Conservation (phyloP, 1,139 yeast species). For the Williopsis jadinii region DNA sequence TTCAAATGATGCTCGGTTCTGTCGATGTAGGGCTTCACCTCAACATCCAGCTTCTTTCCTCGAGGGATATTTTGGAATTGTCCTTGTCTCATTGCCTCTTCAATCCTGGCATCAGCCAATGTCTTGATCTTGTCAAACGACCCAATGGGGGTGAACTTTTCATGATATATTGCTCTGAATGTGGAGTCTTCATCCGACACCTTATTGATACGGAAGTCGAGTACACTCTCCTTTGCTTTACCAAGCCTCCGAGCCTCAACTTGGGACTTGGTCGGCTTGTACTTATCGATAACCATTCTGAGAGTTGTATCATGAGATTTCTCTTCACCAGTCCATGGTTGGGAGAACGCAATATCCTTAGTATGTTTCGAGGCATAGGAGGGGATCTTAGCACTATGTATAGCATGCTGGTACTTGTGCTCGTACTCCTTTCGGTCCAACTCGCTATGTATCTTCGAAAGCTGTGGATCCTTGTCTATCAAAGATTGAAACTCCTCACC, state of each 20-base stretch:
- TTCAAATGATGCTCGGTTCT: constrained; percentile 62
- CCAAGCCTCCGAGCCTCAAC: constrained; percentile 31
- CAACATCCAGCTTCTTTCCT: constrained; percentile 53
- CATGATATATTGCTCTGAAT: constrained; percentile 57
- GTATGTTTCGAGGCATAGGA: constrained; percentile 42
- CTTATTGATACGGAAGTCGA: constrained; percentile 55
- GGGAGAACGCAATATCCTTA: constrained; percentile 43
- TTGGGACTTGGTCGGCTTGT: constrained; percentile 36
- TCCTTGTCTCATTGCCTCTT: constrained; percentile 67
- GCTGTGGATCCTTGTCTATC: constrained; percentile 18
- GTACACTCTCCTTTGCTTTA: constrained; percentile 55
- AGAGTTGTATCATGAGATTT: constrained; percentile 40
- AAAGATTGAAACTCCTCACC: constrained; percentile 13
- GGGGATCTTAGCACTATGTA: constrained; percentile 36
- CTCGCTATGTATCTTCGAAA: constrained; percentile 21
- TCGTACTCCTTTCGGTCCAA: constrained; percentile 28
- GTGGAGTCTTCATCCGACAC: constrained; percentile 38
- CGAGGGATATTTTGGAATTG: constrained; percentile 59
- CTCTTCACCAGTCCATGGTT: constrained; percentile 72
- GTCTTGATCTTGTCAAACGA: constrained; percentile 44
- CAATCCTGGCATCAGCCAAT: constrained; percentile 68
- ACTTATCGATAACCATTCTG: constrained; percentile 60
- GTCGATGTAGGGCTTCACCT: constrained; percentile 40
- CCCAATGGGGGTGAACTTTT: constrained; percentile 46
- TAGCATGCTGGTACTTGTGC: constrained; percentile 30